Base-by-base conservation (phyloP, 345 rosid genomes). In the Citrus unshiu region DNA sequence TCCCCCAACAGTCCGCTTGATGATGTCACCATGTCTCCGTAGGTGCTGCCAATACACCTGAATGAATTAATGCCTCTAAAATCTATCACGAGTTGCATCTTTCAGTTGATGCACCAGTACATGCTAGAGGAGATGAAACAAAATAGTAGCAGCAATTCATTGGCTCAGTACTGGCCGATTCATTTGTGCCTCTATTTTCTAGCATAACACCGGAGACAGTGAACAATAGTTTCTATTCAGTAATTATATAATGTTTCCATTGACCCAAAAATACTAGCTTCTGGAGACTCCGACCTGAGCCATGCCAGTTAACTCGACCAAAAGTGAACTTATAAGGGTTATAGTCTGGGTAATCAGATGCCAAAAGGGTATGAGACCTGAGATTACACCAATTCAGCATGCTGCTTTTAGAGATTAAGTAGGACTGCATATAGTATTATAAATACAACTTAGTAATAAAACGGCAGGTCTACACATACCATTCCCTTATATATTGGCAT, bases 11-110 rank as follows among this genome's bases (percentile, higher is more conserved):
- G 94, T 92, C 85, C 91, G 87, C 85, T 88, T 85, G 57, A 93
- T 46, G 39, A 95, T 79, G 88, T 95, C 96, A 72, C 99, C 98
- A 34, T 95, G 99, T 79, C 98, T 89, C 86, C 98, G 89, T 19
- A 95, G 96, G 24, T 61, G 81, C 99, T 93, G 90, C 77, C 66
- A 74, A 75, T 64, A 29, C 71, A 80, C 6, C n/a, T 40, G 24
- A 57, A 32, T 74, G 37, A 18, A 35, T 46, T 57, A 57, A 57
- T 57, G 61, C 61, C 24, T 19, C 61, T 22, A 57, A 19, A 57
- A 57, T 19, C 61, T 22, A 57, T 21, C 24, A 19, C 24, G 4
- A 6, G 25, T 57, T 57, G 61, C 25, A 19, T 57, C 61, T 57
- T 22, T 21, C 61, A 7, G 9, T 57, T 57, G 61, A 57, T 57